These are phyloP conservation scores for Gnomoniopsis smithogilvyi DNA, from an alignment of 2,329 filamentous ascomycete species.

Conservation along the genomic window DNA sequence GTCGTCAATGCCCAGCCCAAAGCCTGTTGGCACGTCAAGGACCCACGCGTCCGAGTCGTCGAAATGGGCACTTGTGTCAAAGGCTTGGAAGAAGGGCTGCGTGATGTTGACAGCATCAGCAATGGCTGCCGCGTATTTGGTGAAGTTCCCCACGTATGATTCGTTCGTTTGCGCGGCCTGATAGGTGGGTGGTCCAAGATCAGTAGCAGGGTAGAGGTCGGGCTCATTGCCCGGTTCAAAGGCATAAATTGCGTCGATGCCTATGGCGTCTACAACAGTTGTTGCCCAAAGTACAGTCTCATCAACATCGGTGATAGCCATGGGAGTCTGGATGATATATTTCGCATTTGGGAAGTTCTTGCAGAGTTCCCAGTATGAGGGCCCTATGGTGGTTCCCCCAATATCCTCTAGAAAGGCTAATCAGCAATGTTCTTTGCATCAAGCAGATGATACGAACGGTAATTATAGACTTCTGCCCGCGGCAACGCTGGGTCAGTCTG, in stretches of 20 bases:
- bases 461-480: slow-evolving; percentile 30
- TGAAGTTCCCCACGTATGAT: slow-evolving; percentile 34
- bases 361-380: slow-evolving; percentile 31
- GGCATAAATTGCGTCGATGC: slow-evolving; percentile 31
- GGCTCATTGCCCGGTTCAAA: slow-evolving; percentile 35
- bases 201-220: slow-evolving; percentile 28
- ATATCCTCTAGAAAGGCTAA: slow-evolving; percentile 22
- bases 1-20: slow-evolving; percentile 31
- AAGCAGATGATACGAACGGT: slow-evolving; percentile 13
- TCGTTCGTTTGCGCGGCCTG: slow-evolving; percentile 31
- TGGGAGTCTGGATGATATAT: slow-evolving; percentile 33
- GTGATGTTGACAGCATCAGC: slow-evolving; percentile 25
- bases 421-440: too few relatives aligned
- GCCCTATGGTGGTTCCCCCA: slow-evolving; percentile 32
- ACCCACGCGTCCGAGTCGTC: slow-evolving; percentile 23
- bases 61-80: slow-evolving; percentile 30
- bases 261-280: slow-evolving; percentile 27
- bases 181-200: slow-evolving; percentile 30
- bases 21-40: slow-evolving; percentile 28
- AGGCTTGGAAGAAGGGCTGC: slow-evolving; percentile 33
- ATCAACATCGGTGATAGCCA: slow-evolving; percentile 32
- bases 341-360: slow-evolving; percentile 29
- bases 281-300: slow-evolving; percentile 32
- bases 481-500: slow-evolving; percentile 30
- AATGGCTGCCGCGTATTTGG: slow-evolving; percentile 30